Percentiles rank a stretch among this genome's conserved stretches.
Evolutionary conservation across 1,139 yeast genomes (phyloP).

Genomic region (Hansenula sp.): DNA sequence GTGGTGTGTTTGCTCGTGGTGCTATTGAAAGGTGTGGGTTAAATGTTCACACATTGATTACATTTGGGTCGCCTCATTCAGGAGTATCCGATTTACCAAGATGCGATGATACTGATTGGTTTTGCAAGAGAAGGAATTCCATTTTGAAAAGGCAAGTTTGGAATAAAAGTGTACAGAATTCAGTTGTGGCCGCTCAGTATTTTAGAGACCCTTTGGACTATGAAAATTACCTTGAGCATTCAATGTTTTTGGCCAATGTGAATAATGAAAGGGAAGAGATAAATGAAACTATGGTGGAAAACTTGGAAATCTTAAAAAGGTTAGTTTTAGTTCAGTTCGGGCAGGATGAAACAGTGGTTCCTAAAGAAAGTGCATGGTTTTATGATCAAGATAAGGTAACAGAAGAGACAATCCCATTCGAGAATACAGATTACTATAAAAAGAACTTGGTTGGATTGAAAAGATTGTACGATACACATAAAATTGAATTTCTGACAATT

Average conservation of each 20-base stretch:
- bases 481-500: conserved; percentile 46
- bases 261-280: conserved; percentile 52
- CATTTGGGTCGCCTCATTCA: conserved; percentile 82
- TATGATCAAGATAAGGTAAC: conserved; percentile 46
- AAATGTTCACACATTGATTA: conserved; percentile 50
- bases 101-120: conserved; percentile 55
- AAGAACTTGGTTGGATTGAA: conserved; percentile 60
- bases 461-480: conserved; percentile 36
- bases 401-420: conserved; percentile 42
- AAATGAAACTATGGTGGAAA: conserved; percentile 37
- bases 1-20: conserved; percentile 70
- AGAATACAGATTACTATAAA: conserved; percentile 44
- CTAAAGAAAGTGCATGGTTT: conserved; percentile 71
- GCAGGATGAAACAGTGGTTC: conserved; percentile 65
- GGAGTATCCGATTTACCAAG: conserved; percentile 71
- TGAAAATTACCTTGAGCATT: conserved; percentile 44
- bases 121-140: conserved; percentile 55
- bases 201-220: conserved; percentile 48
- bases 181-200: conserved; percentile 71
- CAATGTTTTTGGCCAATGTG: conserved; percentile 56
- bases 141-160: conserved; percentile 61
- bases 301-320: conserved; percentile 40
- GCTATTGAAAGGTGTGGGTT: conserved; percentile 55
- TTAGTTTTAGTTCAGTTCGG: conserved; percentile 59
- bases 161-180: conserved; percentile 51